These are phyloP conservation scores for Lanzia echinophila DNA, from an alignment of 2,329 filamentous ascomycete species.

Conservation along the genomic window DNA sequence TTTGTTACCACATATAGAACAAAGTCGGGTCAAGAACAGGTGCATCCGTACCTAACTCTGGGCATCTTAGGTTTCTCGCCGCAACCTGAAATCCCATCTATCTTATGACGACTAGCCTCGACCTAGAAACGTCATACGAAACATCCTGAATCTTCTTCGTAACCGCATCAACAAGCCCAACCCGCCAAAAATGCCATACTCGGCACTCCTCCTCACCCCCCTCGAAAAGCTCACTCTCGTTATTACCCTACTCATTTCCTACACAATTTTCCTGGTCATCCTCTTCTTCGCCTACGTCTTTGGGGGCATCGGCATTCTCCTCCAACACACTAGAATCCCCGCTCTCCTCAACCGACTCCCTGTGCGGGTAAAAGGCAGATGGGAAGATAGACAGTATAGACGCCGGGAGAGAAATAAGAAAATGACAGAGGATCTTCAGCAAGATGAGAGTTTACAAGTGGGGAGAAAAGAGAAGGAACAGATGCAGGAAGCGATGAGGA, in stretches of 20 bases:
- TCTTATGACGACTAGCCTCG: too few species aligned
- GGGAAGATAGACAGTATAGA: background rate
- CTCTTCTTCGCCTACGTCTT: background rate
- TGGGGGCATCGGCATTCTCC: background rate
- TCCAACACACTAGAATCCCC: background rate
- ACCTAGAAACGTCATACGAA: too few species aligned
- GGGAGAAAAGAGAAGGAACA: background rate
- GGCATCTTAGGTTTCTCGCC: too few species aligned
- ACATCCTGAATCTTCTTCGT: too few species aligned
- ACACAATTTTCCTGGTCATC: background rate
- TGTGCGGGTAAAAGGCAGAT: background rate
- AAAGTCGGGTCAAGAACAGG: too few species aligned
- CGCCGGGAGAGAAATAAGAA: background rate
- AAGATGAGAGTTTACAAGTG: background rate
- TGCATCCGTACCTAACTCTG: too few species aligned
- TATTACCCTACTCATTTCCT: background rate
- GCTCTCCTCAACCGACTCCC: background rate
- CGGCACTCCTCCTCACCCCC: too few species aligned
- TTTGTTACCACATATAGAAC: too few species aligned
- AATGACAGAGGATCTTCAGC: background rate
- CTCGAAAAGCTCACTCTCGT: background rate
- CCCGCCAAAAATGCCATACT: too few species aligned
- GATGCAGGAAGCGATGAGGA: constrained; percentile 1
- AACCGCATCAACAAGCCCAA: too few species aligned
- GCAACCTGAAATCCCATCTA: too few species aligned